Percentiles rank a stretch among this genome's conserved stretches.
These are phyloP conservation scores for Abelmoschus esculentus DNA, from an alignment of 345 rosid species.

Conservation along the genomic window DNA sequence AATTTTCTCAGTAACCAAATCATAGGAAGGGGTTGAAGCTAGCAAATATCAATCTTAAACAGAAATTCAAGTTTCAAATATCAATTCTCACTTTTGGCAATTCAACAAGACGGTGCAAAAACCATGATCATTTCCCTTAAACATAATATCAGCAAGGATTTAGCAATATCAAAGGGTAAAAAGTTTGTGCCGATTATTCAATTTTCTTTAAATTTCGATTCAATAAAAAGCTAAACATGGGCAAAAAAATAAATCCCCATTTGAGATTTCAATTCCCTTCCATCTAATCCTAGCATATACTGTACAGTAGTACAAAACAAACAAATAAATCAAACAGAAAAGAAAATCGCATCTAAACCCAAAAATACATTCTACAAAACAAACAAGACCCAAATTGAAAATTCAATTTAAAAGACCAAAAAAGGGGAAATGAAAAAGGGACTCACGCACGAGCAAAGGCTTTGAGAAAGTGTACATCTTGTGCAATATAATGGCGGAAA, in stretches of 20 bases:
- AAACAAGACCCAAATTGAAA: conserved; percentile 5
- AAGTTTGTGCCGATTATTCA: background rate
- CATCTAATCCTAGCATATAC: background rate
- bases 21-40: background rate
- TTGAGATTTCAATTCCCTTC: background rate
- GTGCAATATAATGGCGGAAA: conserved; percentile 71
- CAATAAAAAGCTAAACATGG: background rate
- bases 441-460: conserved; percentile 90
- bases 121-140: background rate
- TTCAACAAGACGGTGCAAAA: background rate
- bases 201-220: background rate
- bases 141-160: background rate
- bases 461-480: conserved; percentile 79
- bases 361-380: background rate
- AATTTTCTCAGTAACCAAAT: conserved; percentile 14
- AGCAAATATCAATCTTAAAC: background rate
- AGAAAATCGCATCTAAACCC: background rate
- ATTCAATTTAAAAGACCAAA: background rate
- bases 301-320: background rate
- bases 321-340: background rate
- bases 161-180: background rate
- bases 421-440: background rate
- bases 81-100: background rate
- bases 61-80: background rate
- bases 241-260: background rate